These are phyloP conservation scores for Cyberlindnera mississippiensis DNA, from an alignment of 805 yeast genomes.

Conservation along the genomic window DNA sequence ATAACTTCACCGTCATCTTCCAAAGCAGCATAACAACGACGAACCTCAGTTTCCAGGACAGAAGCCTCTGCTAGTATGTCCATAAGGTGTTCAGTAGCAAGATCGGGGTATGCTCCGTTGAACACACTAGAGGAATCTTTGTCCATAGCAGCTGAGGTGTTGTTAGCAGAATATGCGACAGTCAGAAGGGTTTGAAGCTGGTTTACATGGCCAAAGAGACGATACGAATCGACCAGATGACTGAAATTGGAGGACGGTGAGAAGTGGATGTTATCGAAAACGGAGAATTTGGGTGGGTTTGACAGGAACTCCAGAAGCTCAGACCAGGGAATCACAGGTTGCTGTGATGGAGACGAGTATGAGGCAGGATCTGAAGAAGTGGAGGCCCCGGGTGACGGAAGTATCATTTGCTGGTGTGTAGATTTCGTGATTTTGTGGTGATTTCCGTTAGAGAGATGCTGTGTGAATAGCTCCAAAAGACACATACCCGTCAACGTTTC, in stretches of 20 bases:
- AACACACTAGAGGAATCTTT: slow-evolving; percentile 1
- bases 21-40: too few relatives aligned
- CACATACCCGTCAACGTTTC: slow-evolving; percentile 11
- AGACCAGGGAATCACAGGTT: too few relatives aligned
- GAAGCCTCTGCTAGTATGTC: slow-evolving; percentile 5
- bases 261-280: slow-evolving; percentile 8
- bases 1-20: too few relatives aligned
- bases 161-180: slow-evolving; percentile 8
- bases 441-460: slow-evolving; percentile 3
- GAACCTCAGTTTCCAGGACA: slow-evolving; percentile 1
- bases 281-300: background rate
- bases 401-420: too few relatives aligned
- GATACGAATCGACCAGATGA: slow-evolving; percentile 2
- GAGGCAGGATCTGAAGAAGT: too few relatives aligned
- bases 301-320: too few relatives aligned
- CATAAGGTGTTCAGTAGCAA: slow-evolving; percentile 4
- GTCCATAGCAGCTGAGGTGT: background rate
- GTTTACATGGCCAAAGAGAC: slow-evolving; percentile 5
- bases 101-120: slow-evolving; percentile 1
- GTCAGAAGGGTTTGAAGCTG: slow-evolving; percentile 6
- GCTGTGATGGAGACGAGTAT: too few relatives aligned
- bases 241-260: background rate
- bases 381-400: too few relatives aligned
- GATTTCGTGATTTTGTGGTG: background rate
- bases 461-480: slow-evolving; percentile 5